Conservation (phyloP, 2,329 filamentous ascomycete genomes). For the Thermochaetoides dissita region DNA sequence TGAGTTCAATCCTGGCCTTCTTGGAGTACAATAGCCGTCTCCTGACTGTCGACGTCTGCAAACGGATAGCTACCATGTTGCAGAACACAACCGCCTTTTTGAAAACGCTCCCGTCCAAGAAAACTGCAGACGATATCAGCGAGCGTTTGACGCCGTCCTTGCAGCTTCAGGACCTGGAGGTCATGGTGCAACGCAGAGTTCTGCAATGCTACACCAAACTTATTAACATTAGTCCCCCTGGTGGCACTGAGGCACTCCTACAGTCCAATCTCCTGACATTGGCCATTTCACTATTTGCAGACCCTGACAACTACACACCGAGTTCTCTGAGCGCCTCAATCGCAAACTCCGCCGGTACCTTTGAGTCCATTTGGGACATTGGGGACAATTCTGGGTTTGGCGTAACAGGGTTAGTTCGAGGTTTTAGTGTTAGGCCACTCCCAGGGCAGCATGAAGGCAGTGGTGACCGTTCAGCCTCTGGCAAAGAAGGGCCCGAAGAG, state of each 20-base stretch:
- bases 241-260: conserved; percentile 70
- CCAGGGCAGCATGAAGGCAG: conserved; percentile 52
- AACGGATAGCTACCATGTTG: conserved; percentile 82
- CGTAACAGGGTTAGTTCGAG: conserved; percentile 69
- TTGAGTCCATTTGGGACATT: conserved; percentile 91
- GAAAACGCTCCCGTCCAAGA: conserved; percentile 70
- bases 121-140: conserved; percentile 71
- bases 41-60: conserved; percentile 85
- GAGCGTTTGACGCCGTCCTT: conserved; percentile 73
- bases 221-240: conserved; percentile 73
- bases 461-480: conserved; percentile 28
- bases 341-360: conserved; percentile 74
- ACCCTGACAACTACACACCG: conserved; percentile 75
- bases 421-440: conserved; percentile 58
- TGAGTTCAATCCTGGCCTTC: conserved; percentile 84
- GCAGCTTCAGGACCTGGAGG: conserved; percentile 77
- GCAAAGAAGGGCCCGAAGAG: conserved; percentile 47
- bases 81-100: conserved; percentile 87
- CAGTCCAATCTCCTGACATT: conserved; percentile 86
- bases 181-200: conserved; percentile 86
- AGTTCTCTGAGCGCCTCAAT: conserved; percentile 83
- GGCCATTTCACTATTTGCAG: conserved; percentile 81
- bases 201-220: conserved; percentile 91
- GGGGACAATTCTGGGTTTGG: conserved; percentile 92
- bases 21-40: conserved; percentile 85